These are phyloP conservation scores for Nicotiana paniculata DNA, from an alignment of 257 asterid genomes.

Conservation along the genomic window DNA sequence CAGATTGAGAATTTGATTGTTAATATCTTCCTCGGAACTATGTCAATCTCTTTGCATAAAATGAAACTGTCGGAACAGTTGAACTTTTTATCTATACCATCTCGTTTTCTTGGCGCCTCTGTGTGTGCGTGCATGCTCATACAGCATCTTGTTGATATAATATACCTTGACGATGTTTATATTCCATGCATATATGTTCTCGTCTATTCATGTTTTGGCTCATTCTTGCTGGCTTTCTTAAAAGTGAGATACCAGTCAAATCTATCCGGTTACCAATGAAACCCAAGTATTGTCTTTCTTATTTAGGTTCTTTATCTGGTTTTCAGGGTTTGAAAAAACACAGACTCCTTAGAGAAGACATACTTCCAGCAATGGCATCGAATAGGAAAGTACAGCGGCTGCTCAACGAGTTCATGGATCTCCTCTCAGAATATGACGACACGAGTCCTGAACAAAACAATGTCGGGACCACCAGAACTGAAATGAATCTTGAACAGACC, in stretches of 20 bases:
- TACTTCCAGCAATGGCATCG: slow-evolving; percentile 98
- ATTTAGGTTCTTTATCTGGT: neutral
- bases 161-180: neutral
- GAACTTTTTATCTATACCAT: neutral
- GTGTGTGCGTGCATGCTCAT: neutral
- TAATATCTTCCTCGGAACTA: neutral
- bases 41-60: neutral
- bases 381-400: slow-evolving; percentile 87
- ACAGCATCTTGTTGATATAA: neutral
- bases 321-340: slow-evolving; percentile 87
- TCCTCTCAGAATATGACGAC: slow-evolving; percentile 63
- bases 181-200: neutral
- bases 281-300: neutral
- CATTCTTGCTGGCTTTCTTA: neutral
- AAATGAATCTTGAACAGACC: slow-evolving; percentile 19
- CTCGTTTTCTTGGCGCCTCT: neutral
- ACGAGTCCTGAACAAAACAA: slow-evolving; percentile 17
- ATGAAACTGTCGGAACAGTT: neutral
- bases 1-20: neutral
- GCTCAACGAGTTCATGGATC: slow-evolving; percentile 81
- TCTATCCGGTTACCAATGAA: neutral
- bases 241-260: neutral
- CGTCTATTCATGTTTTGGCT: neutral
- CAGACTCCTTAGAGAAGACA: slow-evolving; percentile 86
- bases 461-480: slow-evolving; percentile 19